Evolutionary conservation across 2,329 filamentous ascomycete genomes (phyloP).

Genomic region (Diaporthe ilicicola): DNA sequence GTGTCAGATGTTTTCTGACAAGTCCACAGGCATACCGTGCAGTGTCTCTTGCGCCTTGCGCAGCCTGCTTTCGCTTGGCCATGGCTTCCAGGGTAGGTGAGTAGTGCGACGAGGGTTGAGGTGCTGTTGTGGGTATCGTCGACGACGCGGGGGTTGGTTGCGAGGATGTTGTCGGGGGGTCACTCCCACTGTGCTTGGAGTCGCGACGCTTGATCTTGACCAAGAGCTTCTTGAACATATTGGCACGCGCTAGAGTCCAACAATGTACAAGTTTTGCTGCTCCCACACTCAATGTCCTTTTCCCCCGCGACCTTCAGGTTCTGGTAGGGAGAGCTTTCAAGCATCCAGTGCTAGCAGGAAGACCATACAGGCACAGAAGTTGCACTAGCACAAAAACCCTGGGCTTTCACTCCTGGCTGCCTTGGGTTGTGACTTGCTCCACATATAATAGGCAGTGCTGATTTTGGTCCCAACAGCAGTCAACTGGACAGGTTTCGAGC

Average conservation of each 20-base stretch:
- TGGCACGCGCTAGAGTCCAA: background rate
- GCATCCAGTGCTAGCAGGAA: background rate
- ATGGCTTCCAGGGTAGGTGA: background rate
- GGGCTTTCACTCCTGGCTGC: background rate
- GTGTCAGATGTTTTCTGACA: conserved; percentile 22
- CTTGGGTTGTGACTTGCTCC: background rate
- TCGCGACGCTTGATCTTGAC: conserved; percentile 4
- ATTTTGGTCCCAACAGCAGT: background rate
- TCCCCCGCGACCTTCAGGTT: too few species aligned
- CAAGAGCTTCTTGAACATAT: conserved; percentile 25
- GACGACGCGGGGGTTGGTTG: background rate
- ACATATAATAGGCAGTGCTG: background rate
- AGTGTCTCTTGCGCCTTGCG: conserved; percentile 29
- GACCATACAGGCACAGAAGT: background rate
- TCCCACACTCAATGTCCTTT: background rate
- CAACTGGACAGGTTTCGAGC: background rate
- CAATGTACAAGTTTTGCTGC: background rate
- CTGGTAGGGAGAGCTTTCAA: background rate
- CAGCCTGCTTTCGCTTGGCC: conserved; percentile 14
- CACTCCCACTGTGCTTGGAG: background rate
- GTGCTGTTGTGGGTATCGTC: background rate
- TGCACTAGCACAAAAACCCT: background rate
- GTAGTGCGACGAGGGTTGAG: background rate
- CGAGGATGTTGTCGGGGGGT: background rate
- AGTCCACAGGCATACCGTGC: conserved; percentile 28